Conservation (phyloP, 805 yeast genomes). For the Yamadazyma nakazawae region DNA sequence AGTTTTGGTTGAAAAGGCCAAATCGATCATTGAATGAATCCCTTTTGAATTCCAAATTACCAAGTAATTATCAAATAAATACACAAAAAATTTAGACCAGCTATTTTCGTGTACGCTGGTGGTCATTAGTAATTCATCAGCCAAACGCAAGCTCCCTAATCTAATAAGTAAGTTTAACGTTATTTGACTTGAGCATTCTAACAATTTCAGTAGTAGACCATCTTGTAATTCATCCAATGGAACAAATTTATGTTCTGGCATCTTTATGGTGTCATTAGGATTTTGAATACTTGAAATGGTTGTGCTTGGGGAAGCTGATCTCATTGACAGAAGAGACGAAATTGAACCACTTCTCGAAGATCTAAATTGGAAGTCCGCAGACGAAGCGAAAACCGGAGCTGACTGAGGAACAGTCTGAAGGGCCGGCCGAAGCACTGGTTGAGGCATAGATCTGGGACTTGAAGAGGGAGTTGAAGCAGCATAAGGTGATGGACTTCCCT, state of each 20-base stretch:
- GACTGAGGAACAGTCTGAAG: not conserved
- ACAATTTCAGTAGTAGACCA: conserved; percentile 25
- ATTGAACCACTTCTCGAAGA: not conserved
- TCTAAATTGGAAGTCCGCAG: not conserved
- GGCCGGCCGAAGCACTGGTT: too few species aligned
- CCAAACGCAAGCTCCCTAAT: conserved; percentile 35
- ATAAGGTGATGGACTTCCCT: too few species aligned
- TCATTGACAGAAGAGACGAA: conserved; percentile 1
- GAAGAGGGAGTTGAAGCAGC: not conserved
- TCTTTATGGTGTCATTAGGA: conserved; percentile 14
- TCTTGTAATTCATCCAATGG: conserved; percentile 28
- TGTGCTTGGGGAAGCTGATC: conserved; percentile 21
- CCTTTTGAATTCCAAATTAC: conserved; percentile 15
- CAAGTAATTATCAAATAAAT: conserved; percentile 33
- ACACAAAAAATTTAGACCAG: conserved; percentile 19
- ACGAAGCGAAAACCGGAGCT: not conserved
- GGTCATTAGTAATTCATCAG: conserved; percentile 27
- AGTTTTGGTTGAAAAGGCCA: not conserved
- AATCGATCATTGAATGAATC: not conserved
- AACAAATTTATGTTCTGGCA: conserved; percentile 15
- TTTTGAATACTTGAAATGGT: conserved; percentile 13
- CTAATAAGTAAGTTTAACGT: conserved; percentile 24
- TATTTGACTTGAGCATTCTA: conserved; percentile 21
- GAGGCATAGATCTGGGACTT: not conserved
- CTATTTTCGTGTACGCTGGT: not conserved